Base-by-base conservation (phyloP, 1,139 yeast genomes). In the Yamadazyma pseudoaaseri region DNA sequence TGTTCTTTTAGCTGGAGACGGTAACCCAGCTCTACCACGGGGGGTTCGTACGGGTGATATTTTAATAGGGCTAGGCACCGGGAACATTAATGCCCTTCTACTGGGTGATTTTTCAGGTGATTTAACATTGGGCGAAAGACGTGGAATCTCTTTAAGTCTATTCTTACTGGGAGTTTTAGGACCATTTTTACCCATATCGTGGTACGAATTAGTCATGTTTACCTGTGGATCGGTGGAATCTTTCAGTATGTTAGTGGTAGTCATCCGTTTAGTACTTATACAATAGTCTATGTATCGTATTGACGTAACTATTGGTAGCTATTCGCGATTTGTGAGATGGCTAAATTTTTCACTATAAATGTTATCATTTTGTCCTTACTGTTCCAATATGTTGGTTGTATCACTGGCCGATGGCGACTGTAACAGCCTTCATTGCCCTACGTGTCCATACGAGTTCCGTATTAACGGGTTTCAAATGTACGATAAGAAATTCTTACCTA, bases 391-490 rank as follows among this genome's bases (percentile, higher is more conserved):
- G 95, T 73, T 90, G 29, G 72, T 84, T 43, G 58, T 70, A 33
- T 52, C 68, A 13, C 44, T 39, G 46, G 35, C 47, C 2, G 65
- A 57, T 17, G 72, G 70, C 7, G 70, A 64, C 16, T 53, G 64
- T 37, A 70, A 70, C 42, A 63, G 81, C 35, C 81, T 92, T 50
- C 81, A 85, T 46, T 92, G 98, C 58, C 80, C 89, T 6, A 87
- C 97, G 1, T 92, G 98, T 56, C 97, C 97, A 0, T 92, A 92
- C 51, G 94, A 86, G 52, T 92, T 89, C 58, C 86, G 89, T 30
- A 86, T 92, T 35, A 73, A 73, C 29, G 95, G 92, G 9, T 70
- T 86, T 36, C 90, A 83, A 52, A 79, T 92, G 63, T 92, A 70
- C 58, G 97, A 90, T 56, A 72, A 97, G 39, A 87, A 85, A 55